These are phyloP conservation scores for Coemansia reversa DNA, from an alignment of 192 early-diverging fungal genomes.

Conservation along the genomic window DNA sequence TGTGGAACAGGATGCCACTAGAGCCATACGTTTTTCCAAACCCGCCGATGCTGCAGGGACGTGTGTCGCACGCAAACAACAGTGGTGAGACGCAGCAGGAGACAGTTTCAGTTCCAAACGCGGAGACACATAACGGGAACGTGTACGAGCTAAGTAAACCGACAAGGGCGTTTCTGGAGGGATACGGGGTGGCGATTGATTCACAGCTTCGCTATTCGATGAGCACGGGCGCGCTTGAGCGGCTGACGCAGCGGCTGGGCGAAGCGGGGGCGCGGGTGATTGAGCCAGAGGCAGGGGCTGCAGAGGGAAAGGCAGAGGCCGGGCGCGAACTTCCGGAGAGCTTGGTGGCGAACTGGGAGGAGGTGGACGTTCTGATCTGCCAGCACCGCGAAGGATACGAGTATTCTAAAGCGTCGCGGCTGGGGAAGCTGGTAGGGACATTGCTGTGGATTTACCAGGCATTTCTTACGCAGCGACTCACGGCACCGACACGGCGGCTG, in stretches of 20 bases:
- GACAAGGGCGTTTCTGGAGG: conserved; percentile 20
- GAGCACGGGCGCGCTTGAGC: conserved; percentile 25
- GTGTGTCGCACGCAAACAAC: conserved; percentile 1
- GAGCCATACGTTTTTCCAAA: conserved; percentile 54
- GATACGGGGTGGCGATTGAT: conserved; percentile 37
- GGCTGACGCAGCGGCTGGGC: conserved; percentile 35
- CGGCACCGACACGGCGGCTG: conserved; percentile 37
- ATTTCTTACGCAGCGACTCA: conserved; percentile 18
- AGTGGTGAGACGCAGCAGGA: background rate
- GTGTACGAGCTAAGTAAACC: conserved; percentile 47
- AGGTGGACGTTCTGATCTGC: conserved; percentile 45
- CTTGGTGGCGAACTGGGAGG: conserved; percentile 36
- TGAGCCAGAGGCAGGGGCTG: background rate
- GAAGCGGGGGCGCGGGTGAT: conserved; percentile 40
- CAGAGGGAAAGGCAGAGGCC: background rate
- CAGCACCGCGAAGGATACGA: conserved; percentile 51
- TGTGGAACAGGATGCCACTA: conserved; percentile 55
- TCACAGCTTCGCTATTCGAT: conserved; percentile 34
- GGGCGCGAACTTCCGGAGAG: conserved; percentile 23
- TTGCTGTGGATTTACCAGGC: conserved; percentile 51
- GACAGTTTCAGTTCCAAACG: conserved; percentile 7
- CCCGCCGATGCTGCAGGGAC: conserved; percentile 42
- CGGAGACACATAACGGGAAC: conserved; percentile 23
- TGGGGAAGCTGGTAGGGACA: conserved; percentile 53
- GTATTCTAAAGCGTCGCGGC: conserved; percentile 52